Conservation (phyloP, 2,329 filamentous ascomycete genomes). For the Mycosphaerelloides madeirae region DNA sequence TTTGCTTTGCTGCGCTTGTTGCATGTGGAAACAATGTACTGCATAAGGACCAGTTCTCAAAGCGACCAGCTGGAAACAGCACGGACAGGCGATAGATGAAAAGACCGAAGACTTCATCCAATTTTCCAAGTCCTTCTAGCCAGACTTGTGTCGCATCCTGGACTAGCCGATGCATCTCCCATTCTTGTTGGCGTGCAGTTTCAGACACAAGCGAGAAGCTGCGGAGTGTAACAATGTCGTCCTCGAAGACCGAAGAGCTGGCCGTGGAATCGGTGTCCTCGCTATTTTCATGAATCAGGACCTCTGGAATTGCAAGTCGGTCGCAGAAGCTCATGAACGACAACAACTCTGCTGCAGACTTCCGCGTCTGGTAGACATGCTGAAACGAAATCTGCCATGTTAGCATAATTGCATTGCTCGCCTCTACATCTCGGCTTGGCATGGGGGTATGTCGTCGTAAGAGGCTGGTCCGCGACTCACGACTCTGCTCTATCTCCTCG, state of each 20-base stretch:
- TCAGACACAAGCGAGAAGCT: constrained; percentile 10
- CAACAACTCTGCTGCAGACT: constrained; percentile 39
- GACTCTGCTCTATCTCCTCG: constrained; percentile 32
- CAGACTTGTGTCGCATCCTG: constrained; percentile 37
- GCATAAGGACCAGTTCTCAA: background rate
- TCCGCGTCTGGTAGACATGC: constrained; percentile 12
- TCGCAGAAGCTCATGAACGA: constrained; percentile 48
- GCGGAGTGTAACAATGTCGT: constrained; percentile 10
- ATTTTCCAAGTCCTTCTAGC: constrained; percentile 7
- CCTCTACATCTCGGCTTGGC: constrained; percentile 12
- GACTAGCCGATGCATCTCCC: constrained; percentile 30
- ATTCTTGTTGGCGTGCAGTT: background rate
- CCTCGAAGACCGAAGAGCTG: constrained; percentile 7
- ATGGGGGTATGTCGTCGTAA: background rate
- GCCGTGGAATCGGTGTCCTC: background rate
- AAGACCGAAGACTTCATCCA: background rate
- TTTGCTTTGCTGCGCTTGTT: background rate
- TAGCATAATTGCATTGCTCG: constrained; percentile 15
- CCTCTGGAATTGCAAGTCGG: constrained; percentile 16
- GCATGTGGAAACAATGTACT: background rate
- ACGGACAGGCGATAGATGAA: background rate
- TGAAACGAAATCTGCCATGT: constrained; percentile 26
- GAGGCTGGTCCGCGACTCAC: constrained; percentile 25
- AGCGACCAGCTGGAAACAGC: background rate
- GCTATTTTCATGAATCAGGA: background rate